Base-by-base conservation (phyloP, 345 rosid genomes). In the Nephelium lappaceum region DNA sequence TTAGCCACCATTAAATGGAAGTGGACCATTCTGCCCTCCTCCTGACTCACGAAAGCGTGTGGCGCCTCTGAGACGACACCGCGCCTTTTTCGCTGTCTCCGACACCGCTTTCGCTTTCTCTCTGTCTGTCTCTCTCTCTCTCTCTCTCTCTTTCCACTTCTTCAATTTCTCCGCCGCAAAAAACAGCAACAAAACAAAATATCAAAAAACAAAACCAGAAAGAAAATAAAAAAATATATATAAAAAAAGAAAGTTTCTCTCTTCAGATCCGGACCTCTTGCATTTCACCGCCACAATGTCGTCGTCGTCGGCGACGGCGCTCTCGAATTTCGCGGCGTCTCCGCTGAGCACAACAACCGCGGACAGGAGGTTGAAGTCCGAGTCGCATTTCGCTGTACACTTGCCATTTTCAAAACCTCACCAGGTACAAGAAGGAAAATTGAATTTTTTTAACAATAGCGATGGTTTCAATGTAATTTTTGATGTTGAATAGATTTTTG, bases 11-110 rank as follows among this genome's bases (percentile, higher is more conserved):
- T 15, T 15, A 51, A 15, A 51, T 51, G 19, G 4, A 51, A 51
- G 18, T 51, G 57, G 57, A 51, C 57, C 19, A 51, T 51, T 51
- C 16, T 51, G 1, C 5, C 57, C 57, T 51, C 19, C 7, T 51
- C 19, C 19, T 4, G 57, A 31, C 36, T 51, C 19, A 51, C 18
- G 57, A 51, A 51, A 51, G 57, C 57, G 57, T 14, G 57, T 14
- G 57, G 57, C 18, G 57, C 18, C 57, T 57, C 67, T 69, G 67
- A 66, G 36, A 31, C 36, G 27, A 39, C 72, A 76, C 75, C 66
- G 69, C 41, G 21, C 57, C 49, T 19, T 61, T 82, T 49, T 85
- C 68, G 88, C 75, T 64, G 72, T 83, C 84, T 80, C 83, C 86
- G 88, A 83, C 86, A 70, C 77, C 76, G 51, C 19, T 45, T 12